These are phyloP conservation scores for Styphnolobium japonicum DNA, from an alignment of 306 rosid genomes.

Conservation along the genomic window DNA sequence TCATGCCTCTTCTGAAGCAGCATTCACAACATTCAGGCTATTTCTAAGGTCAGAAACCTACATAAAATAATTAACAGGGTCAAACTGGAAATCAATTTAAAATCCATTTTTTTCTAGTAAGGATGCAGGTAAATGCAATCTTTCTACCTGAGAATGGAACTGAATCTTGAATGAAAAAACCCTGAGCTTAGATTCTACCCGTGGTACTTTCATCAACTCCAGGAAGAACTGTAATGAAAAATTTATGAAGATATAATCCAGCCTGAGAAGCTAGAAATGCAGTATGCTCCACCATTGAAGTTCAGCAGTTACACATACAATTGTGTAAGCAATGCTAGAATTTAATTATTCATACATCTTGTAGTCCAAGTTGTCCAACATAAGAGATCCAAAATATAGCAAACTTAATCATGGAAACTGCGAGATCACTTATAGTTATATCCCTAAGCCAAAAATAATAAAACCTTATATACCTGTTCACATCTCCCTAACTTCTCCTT, in stretches of 20 bases:
- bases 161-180: slow-evolving; percentile 86
- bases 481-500: slow-evolving; percentile 89
- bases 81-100: slow-evolving; percentile 24
- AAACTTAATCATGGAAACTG: background rate
- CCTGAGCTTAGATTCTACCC: slow-evolving; percentile 86
- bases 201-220: slow-evolving; percentile 79
- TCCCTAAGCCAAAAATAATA: background rate
- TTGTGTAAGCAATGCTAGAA: background rate
- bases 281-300: slow-evolving; percentile 18
- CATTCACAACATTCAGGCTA: slow-evolving; percentile 64
- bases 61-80: slow-evolving; percentile 29
- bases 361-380: background rate
- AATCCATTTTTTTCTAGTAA: slow-evolving; percentile 8
- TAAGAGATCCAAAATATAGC: slow-evolving; percentile 13
- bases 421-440: background rate
- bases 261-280: slow-evolving; percentile 18
- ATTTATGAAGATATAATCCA: slow-evolving; percentile 16
- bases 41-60: slow-evolving; percentile 83
- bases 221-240: slow-evolving; percentile 65
- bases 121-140: background rate
- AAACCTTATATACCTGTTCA: slow-evolving; percentile 71
- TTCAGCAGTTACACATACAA: slow-evolving; percentile 8
- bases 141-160: slow-evolving; percentile 75
- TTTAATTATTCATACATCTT: slow-evolving; percentile 11
- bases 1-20: slow-evolving; percentile 82